Conservation (phyloP, 2,329 filamentous ascomycete genomes). For the Sclerotinia spermophila region DNA sequence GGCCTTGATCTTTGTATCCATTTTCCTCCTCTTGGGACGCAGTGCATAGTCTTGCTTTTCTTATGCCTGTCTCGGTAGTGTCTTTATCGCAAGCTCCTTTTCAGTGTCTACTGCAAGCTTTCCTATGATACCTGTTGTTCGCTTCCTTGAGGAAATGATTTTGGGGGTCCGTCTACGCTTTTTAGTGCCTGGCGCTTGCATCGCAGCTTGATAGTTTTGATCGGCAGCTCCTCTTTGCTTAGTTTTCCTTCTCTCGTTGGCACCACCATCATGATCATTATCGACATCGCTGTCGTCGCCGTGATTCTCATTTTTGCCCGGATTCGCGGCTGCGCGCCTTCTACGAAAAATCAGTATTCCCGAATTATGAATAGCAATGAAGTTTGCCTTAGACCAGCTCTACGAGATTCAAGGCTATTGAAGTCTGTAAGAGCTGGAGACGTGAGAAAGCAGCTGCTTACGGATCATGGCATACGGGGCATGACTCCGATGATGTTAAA, state of each 20-base stretch:
- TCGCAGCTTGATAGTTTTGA: background rate
- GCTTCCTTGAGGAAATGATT: background rate
- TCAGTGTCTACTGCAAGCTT: background rate
- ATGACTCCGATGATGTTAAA: background rate
- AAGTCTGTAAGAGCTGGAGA: background rate
- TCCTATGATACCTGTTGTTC: background rate
- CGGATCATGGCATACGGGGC: background rate
- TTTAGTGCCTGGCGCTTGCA: background rate
- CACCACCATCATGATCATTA: background rate
- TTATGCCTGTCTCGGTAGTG: background rate
- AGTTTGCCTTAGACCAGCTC: background rate
- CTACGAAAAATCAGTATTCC: background rate
- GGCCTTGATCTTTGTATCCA: background rate
- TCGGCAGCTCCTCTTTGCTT: background rate
- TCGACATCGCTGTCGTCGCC: background rate
- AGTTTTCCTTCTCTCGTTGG: background rate
- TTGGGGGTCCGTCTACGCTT: background rate
- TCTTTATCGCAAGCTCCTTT: background rate
- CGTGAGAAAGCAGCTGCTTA: background rate
- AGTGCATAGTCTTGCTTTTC: background rate
- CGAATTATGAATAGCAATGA: background rate
- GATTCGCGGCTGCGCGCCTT: background rate
- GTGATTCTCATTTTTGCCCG: background rate
- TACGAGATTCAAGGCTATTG: too few species aligned
- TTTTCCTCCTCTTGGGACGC: background rate